Evolutionary conservation across 2,329 filamentous ascomycete species (phyloP).

Genomic region (Colletotrichum aenigma): DNA sequence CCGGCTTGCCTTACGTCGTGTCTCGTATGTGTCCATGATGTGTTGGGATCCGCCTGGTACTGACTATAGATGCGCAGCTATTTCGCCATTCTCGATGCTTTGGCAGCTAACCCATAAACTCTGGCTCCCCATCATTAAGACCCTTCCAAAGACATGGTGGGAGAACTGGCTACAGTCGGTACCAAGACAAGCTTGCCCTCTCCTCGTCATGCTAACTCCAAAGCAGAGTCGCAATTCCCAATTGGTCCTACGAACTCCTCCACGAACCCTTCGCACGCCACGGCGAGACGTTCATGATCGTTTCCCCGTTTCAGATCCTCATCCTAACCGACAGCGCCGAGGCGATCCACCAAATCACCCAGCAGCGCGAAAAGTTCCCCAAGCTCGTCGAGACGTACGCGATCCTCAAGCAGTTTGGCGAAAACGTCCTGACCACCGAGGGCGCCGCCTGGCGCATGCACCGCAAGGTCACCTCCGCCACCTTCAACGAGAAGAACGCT

Average conservation of each 20-base stretch:
- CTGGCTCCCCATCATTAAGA: conserved; percentile 60
- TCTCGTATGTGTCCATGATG: conserved; percentile 47
- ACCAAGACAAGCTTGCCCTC: background rate
- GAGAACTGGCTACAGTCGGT: conserved; percentile 65
- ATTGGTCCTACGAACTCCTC: conserved; percentile 63
- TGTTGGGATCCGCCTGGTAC: background rate
- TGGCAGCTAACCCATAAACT: conserved; percentile 62
- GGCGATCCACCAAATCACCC: conserved; percentile 68
- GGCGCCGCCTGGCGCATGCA: conserved; percentile 74
- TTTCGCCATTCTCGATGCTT: conserved; percentile 51
- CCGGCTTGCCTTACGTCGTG: conserved; percentile 57
- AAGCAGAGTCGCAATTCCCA: conserved; percentile 56
- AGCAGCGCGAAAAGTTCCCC: conserved; percentile 72
- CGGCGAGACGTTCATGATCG: conserved; percentile 70
- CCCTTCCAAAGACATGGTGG: conserved; percentile 59
- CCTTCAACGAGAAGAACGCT: conserved; percentile 80
- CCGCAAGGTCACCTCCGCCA: conserved; percentile 72
- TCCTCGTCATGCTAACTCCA: conserved; percentile 6
- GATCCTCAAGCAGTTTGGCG: conserved; percentile 63
- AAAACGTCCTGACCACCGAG: conserved; percentile 75
- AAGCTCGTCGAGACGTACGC: conserved; percentile 67
- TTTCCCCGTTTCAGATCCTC: conserved; percentile 57
- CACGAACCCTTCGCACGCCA: conserved; percentile 62
- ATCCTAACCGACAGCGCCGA: conserved; percentile 68
- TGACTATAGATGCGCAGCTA: conserved; percentile 36